These are phyloP conservation scores for Salpingoeca rosetta DNA, from an alignment of 78 protist genomes.

Conservation along the genomic window DNA sequence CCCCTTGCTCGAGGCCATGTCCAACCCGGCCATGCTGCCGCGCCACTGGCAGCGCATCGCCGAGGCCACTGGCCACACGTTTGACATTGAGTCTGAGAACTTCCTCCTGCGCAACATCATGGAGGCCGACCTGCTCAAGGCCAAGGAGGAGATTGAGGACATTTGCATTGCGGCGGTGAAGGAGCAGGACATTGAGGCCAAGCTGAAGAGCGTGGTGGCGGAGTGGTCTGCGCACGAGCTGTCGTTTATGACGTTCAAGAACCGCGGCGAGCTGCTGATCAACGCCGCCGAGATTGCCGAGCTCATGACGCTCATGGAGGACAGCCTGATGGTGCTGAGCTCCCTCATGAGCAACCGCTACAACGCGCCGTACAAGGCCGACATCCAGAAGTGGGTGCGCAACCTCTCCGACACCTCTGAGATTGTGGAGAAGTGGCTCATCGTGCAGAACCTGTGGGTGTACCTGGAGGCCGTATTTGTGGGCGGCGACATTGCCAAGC, in stretches of 20 bases:
- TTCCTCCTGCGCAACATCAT: constrained; percentile 44
- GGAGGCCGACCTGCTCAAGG: constrained; percentile 31
- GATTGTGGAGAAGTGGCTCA: constrained; percentile 66
- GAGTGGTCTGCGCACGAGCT: constrained; percentile 50
- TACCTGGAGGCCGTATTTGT: constrained; percentile 82
- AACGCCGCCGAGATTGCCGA: constrained; percentile 34
- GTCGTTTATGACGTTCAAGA: constrained; percentile 54
- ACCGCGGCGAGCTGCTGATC: constrained; percentile 54
- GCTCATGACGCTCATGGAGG: constrained; percentile 62
- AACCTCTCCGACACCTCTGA: constrained; percentile 42
- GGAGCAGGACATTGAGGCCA: constrained; percentile 65
- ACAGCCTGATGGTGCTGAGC: constrained; percentile 45
- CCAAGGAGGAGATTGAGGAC: constrained; percentile 63
- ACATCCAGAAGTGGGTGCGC: constrained; percentile 24
- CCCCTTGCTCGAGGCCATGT: constrained; percentile 43
- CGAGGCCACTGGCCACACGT: constrained; percentile 9
- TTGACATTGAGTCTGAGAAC: constrained; percentile 31
- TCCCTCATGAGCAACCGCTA: constrained; percentile 53
- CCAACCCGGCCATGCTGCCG: constrained; percentile 37
- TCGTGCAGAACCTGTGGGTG: constrained; percentile 72
- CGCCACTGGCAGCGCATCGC: constrained; percentile 67
- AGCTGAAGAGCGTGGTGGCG: constrained; percentile 4
- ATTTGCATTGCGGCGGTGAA: constrained; percentile 47
- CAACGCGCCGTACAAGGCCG: constrained; percentile 53
- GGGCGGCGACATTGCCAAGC: constrained; percentile 72